Percentiles rank a stretch among this genome's conserved stretches.
phyloP scores from a whole-genome alignment of 1,284 basidiomycete genomes.

The Sutorius eximius region DNA sequence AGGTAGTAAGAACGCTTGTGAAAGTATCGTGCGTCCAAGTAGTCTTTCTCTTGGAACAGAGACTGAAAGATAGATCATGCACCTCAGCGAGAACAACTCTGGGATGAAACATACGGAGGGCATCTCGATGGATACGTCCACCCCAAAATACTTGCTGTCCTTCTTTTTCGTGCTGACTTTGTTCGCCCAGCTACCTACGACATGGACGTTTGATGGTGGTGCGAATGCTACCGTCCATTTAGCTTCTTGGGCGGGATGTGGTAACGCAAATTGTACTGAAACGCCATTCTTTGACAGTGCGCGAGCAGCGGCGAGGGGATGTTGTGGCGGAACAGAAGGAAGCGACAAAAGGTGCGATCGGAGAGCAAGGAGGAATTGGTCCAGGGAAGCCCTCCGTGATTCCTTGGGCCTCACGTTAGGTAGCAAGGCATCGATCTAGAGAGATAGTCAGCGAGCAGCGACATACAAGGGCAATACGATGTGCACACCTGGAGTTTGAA shows the following conservation, averaged over 20 bases:
- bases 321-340: slow-evolving; percentile 55
- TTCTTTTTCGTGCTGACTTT: slow-evolving; percentile 65
- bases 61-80: slow-evolving; percentile 39
- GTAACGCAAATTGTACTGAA: slow-evolving; percentile 63
- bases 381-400: slow-evolving; percentile 53
- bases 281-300: slow-evolving; percentile 51
- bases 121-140: slow-evolving; percentile 89
- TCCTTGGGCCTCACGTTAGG: slow-evolving; percentile 72
- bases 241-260: slow-evolving; percentile 66
- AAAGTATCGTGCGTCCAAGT: slow-evolving; percentile 87
- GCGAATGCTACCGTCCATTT: slow-evolving; percentile 79
- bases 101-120: slow-evolving; percentile 60
- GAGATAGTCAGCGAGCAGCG: background rate
- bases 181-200: slow-evolving; percentile 78
- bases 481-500: slow-evolving; percentile 78
- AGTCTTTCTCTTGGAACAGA: slow-evolving; percentile 95
- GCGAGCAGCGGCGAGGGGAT: slow-evolving; percentile 64
- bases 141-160: slow-evolving; percentile 62
- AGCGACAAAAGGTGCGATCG: slow-evolving; percentile 61
- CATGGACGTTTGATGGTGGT: slow-evolving; percentile 60
- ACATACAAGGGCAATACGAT: background rate
- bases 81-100: background rate
- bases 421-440: slow-evolving; percentile 76
- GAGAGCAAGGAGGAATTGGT: slow-evolving; percentile 62
- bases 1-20: slow-evolving; percentile 94